phyloP scores from a whole-genome alignment of 306 rosid genomes.

The Cucurbita pepo region DNA sequence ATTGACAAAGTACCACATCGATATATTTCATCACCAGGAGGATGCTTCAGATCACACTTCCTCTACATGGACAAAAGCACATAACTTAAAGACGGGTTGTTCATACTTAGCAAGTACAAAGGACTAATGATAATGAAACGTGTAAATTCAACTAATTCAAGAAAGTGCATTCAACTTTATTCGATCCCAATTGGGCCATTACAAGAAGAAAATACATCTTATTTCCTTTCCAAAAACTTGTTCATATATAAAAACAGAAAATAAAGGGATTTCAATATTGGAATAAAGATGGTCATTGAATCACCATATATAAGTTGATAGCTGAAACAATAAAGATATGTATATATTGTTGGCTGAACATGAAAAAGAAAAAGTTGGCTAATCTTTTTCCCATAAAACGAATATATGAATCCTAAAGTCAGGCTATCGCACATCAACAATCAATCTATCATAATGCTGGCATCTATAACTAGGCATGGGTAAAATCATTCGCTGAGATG shows the following conservation, averaged over 20 bases:
- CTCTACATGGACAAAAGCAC: slow-evolving; percentile 36
- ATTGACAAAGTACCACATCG: slow-evolving; percentile 94
- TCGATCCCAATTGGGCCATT: not conserved
- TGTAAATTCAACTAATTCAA: not conserved
- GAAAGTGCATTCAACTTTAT: not conserved
- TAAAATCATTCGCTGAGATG: not conserved
- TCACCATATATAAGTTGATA: too few relatives aligned
- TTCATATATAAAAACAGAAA: not conserved
- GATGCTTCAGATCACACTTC: slow-evolving; percentile 98
- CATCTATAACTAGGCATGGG: not conserved
- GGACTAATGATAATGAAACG: not conserved
- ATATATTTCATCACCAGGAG: slow-evolving; percentile 98
- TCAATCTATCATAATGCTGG: not conserved
- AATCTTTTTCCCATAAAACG: not conserved
- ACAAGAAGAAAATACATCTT: not conserved
- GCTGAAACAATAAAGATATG: not conserved
- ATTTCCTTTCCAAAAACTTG: not conserved
- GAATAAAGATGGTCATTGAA: not conserved
- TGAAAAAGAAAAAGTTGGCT: not conserved
- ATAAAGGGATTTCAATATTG: not conserved
- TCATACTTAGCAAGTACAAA: too few relatives aligned
- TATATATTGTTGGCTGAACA: not conserved
- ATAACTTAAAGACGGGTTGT: not conserved
- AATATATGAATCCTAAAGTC: not conserved
- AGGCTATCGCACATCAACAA: not conserved